These are phyloP conservation scores for Hyphopichia wangnamkhiaoensis DNA, from an alignment of 1,139 yeast genomes.

Conservation along the genomic window DNA sequence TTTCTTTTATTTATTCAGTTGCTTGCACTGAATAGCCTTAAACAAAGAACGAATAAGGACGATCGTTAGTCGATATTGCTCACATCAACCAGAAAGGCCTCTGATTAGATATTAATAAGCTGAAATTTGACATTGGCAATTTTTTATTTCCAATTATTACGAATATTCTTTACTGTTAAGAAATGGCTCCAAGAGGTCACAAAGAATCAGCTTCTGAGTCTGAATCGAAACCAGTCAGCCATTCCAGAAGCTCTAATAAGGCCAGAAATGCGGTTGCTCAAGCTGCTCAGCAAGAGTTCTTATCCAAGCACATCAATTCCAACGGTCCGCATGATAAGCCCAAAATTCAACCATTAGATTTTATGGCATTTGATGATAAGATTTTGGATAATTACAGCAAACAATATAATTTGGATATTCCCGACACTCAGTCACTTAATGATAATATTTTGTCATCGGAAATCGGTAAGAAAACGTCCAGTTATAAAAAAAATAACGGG, in stretches of 20 bases:
- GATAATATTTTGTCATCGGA: slow-evolving; percentile 63
- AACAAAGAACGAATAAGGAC: no score
- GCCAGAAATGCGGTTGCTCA: slow-evolving; percentile 56
- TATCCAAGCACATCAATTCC: slow-evolving; percentile 60
- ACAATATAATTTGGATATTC: slow-evolving; percentile 49
- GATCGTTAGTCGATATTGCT: no score
- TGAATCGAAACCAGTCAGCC: slow-evolving; percentile 32
- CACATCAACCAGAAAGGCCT: no score
- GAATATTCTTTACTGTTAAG: no score
- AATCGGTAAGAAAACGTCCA: slow-evolving; percentile 64
- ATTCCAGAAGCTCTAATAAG: slow-evolving; percentile 47
- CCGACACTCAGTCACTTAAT: slow-evolving; percentile 54
- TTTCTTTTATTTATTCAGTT: no score
- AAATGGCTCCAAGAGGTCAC: slow-evolving; percentile 10
- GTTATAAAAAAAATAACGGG: slow-evolving; percentile 37
- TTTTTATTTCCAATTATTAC: no score
- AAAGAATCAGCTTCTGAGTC: slow-evolving; percentile 48
- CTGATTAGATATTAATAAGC: no score
- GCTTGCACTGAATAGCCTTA: no score
- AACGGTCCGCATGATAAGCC: slow-evolving; percentile 62
- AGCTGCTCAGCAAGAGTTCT: slow-evolving; percentile 61
- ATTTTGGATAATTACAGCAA: slow-evolving; percentile 60
- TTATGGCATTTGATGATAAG: slow-evolving; percentile 53
- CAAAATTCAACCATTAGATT: slow-evolving; percentile 57
- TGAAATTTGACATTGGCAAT: no score